phyloP scores from a whole-genome alignment of 768 basidiomycete species.

The Mrakia blollopis region DNA sequence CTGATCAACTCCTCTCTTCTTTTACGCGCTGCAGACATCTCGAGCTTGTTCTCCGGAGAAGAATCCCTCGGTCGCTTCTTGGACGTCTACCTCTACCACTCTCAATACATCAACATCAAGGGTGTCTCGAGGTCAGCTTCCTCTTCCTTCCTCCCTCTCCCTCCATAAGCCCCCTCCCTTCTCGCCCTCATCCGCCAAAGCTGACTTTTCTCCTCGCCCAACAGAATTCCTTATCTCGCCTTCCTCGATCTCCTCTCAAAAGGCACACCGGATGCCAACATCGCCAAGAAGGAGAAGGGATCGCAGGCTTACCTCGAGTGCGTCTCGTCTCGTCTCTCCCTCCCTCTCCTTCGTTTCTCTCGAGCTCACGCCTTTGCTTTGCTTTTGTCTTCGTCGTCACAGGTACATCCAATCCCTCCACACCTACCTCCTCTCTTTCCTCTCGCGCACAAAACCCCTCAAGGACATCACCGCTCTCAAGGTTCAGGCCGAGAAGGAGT shows the following conservation, averaged over 20 bases:
- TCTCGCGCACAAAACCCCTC: conserved; percentile 76
- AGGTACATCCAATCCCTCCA: conserved; percentile 83
- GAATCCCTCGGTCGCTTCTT: conserved; percentile 92
- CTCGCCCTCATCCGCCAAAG: background rate
- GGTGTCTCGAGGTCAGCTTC: conserved; percentile 52
- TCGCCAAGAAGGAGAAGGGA: conserved; percentile 41
- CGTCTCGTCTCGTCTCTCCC: background rate
- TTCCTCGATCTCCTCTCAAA: conserved; percentile 82
- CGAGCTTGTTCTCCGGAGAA: conserved; percentile 82
- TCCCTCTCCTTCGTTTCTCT: background rate
- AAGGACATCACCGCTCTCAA: conserved; percentile 68
- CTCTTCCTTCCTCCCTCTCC: background rate
- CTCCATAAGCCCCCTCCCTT: background rate
- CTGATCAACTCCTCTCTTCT: background rate
- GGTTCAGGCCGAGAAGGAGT: conserved; percentile 60
- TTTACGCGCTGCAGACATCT: conserved; percentile 40
- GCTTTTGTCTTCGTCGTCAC: conserved; percentile 1
- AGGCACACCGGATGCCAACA: conserved; percentile 51
- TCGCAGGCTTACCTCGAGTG: conserved; percentile 39
- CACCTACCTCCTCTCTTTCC: conserved; percentile 77
- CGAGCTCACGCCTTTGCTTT: background rate
- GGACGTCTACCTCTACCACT: conserved; percentile 83
- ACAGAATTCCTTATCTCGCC: conserved; percentile 76
- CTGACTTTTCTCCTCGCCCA: background rate
- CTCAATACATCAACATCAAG: conserved; percentile 83